Base-by-base conservation (phyloP, 257 asterid genomes). In the Solanum ossicruentum region DNA sequence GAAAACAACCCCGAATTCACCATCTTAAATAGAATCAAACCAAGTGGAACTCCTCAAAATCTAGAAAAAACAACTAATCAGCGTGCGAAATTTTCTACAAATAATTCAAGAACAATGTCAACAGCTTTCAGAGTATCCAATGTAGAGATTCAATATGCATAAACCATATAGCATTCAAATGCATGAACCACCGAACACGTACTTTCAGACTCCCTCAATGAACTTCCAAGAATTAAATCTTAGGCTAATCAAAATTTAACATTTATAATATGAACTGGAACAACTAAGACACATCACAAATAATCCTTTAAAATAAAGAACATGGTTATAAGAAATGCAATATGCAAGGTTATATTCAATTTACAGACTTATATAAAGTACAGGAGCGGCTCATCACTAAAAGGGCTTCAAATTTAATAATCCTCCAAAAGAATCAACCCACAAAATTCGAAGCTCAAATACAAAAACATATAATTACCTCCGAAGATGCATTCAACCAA, bases 1-100 rank as follows among this genome's bases (percentile, higher is more conserved):
- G 92, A 70, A 75, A 93, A 86, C 87, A 91, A 89, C 73, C 92
- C 92, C 86, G 85, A 84, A 87, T 88, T 94, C 91, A 88, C 91
- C 99, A 97, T 97, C 45, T 86, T 88, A 85, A 80, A 18, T 12
- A 56, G 73, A 52, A 83, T 52, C 85, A 60, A 65, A 72, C 73
- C 66, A 36, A 39, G 85, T 32, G 51, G 43, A 83, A 84, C 56
- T 87, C 71, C 54, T 60, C 75, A 49, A 79, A 84, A 85, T 87
- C 63, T 82, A 65, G 85, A 79, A 85, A 84, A 84, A 72, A 20
- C 80, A 85, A 81, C 43, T 75, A 75, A 75, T 75, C 51, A 75
- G 82, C 3, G 3, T 11, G 21, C n/a, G 21, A 66, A 66, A 66
- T 7, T 77, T 77, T 77, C 45, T 51, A 51, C 82, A 45, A n/a